These are phyloP conservation scores for Aristolochia contorta DNA, from an alignment of 164 flowering plant genomes.

Conservation along the genomic window DNA sequence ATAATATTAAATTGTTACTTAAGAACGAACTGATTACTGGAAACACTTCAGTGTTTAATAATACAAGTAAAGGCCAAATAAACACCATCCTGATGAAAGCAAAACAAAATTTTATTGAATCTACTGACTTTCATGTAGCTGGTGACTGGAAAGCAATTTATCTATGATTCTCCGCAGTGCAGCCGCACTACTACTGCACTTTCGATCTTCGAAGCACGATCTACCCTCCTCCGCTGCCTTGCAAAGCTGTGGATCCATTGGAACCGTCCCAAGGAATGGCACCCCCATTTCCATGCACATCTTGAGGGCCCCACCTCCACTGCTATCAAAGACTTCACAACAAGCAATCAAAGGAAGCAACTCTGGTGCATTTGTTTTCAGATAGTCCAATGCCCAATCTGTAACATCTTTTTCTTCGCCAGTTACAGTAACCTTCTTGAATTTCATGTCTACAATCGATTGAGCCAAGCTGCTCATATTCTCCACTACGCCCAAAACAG, in stretches of 20 bases:
- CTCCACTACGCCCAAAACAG: constrained; percentile 84
- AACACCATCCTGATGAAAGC: too few relatives aligned
- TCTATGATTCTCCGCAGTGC: constrained; percentile 58
- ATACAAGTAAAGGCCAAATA: neutral
- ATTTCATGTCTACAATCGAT: constrained; percentile 44
- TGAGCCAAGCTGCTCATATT: constrained; percentile 84
- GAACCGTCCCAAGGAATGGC: constrained; percentile 89
- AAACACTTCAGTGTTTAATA: too few relatives aligned
- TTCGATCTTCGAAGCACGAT: constrained; percentile 56
- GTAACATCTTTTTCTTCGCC: constrained; percentile 65
- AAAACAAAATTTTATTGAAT: too few relatives aligned
- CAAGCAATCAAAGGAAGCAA: constrained; percentile 40
- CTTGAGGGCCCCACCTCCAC: constrained; percentile 69
- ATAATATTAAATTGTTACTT: too few relatives aligned
- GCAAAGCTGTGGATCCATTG: constrained; percentile 82
- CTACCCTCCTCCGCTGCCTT: constrained; percentile 91
- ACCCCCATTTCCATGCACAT: constrained; percentile 84
- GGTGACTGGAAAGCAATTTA: constrained; percentile 8
- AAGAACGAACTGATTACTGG: too few relatives aligned
- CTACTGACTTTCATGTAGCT: too few relatives aligned
- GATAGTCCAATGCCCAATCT: constrained; percentile 32
- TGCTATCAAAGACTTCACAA: constrained; percentile 82
- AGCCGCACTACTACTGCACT: constrained; percentile 8
- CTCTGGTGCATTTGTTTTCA: constrained; percentile 68
- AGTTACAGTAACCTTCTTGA: constrained; percentile 27